Conservation (phyloP, 2,329 filamentous ascomycete genomes). For the Penicillium thymicola region DNA sequence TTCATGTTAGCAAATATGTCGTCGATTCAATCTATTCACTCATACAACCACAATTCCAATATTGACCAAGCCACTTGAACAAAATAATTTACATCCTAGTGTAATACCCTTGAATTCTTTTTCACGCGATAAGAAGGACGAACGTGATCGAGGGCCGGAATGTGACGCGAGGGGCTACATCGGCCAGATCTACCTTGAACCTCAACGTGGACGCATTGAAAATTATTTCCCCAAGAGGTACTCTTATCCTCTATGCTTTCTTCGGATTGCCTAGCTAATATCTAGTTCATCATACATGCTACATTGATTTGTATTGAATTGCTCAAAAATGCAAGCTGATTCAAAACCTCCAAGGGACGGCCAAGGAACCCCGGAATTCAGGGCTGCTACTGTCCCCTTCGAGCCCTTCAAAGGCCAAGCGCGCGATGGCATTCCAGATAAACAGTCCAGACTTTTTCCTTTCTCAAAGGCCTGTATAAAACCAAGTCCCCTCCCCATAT, state of each 20-base stretch:
- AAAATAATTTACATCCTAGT: neutral
- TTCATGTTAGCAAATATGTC: too few species aligned
- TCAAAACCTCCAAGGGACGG: neutral
- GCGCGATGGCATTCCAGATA: conserved; percentile 4
- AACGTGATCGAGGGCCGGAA: conserved; percentile 1
- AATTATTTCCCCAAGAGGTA: neutral
- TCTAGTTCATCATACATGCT: neutral
- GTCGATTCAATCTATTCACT: neutral
- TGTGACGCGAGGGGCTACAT: conserved; percentile 6
- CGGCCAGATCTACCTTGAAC: neutral
- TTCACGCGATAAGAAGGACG: neutral
- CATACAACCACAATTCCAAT: neutral
- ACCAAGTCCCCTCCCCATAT: neutral
- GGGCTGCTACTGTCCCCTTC: conserved; percentile 8
- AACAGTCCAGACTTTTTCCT: neutral
- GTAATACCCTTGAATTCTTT: neutral
- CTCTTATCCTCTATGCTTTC: too few species aligned
- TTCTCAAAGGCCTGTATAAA: conserved; percentile 1
- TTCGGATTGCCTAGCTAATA: neutral
- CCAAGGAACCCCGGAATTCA: conserved; percentile 10
- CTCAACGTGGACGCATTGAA: neutral
- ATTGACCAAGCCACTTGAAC: neutral
- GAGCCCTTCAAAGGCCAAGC: neutral
- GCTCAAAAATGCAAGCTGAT: neutral
- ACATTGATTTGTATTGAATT: neutral